Base-by-base conservation (phyloP, 2,329 filamentous ascomycete genomes). In the Venturia oleaginea region DNA sequence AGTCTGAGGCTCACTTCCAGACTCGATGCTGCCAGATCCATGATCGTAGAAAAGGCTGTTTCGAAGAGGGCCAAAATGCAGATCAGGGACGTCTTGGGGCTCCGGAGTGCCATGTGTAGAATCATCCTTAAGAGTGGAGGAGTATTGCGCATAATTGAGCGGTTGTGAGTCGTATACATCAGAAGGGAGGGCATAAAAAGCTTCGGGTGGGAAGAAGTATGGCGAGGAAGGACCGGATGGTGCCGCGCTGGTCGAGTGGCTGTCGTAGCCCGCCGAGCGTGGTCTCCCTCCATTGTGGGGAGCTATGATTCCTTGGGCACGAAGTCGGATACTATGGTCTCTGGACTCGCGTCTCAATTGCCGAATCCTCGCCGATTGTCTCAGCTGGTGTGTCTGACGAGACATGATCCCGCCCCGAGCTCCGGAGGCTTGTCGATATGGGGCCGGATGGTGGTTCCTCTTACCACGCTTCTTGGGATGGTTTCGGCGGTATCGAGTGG, bases 401-500 rank as follows among this genome's bases (percentile, higher is more conserved):
- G 78, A 75, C 22, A 77, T 77, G 64, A 77, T 73, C 10, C 78
- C 78, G 34, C 78, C 78, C 67, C 76, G 79, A 15, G 77, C 74
- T 17, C 79, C 78, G 0, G 78, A 78, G 10, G 74, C 73, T 67
- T 80, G 77, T 6, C 78, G 75, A 64, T 78, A 77, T 17, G 71
- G 69, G 11, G 72, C 73, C 24, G 73, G 74, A 38, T 68, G 59
- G 40, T 69, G 69, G 7, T 69, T 68, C 27, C 65, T 65, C 6
- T 68, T 66, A 3, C 68, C 42, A 34, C 65, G 65, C 68, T 77
- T 79, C 68, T 79, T 77, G 40, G 77, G 76, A 38, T 76, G 72
- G 69, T 81, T 80, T 66, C 68, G 71, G 66, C 79, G 76, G 68
- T 80, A 81, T 43, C 79, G 76, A 0, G 93, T 97, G 0, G 93